phyloP scores from a whole-genome alignment of 805 yeast species.

The Candida boidinii region DNA sequence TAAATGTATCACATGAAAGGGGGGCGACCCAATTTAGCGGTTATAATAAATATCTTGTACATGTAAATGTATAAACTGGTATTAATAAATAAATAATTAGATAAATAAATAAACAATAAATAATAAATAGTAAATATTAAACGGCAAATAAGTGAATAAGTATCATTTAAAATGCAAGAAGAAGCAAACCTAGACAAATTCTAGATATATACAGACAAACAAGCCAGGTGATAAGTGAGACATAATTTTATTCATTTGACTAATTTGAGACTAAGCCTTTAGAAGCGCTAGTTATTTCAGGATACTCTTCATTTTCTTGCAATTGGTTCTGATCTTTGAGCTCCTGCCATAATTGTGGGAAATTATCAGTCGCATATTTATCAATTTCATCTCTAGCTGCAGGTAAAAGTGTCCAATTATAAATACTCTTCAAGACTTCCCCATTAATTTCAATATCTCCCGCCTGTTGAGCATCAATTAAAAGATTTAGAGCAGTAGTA shows the following conservation, averaged over 20 bases:
- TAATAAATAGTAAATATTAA: background rate
- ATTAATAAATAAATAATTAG: background rate
- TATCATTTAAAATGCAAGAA: background rate
- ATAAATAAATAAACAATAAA: constrained; percentile 4
- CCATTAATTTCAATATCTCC: constrained; percentile 33
- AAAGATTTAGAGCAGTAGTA: constrained; percentile 45
- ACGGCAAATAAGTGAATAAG: too few relatives aligned
- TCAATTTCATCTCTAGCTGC: constrained; percentile 26
- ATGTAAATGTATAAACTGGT: constrained; percentile 1
- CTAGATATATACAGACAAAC: too few relatives aligned
- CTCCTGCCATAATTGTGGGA: constrained; percentile 29
- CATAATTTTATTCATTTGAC: too few relatives aligned
- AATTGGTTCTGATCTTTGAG: constrained; percentile 24
- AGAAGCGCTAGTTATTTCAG: too few relatives aligned
- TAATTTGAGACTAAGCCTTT: too few relatives aligned
- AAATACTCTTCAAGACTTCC: constrained; percentile 37
- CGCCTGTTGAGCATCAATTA: constrained; percentile 37
- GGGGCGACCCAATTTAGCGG: too few relatives aligned
- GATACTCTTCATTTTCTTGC: constrained; percentile 22
- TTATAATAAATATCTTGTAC: too few relatives aligned
- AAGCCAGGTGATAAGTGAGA: too few relatives aligned
- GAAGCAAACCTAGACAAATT: too few relatives aligned
- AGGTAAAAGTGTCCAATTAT: constrained; percentile 34
- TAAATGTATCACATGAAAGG: too few relatives aligned
- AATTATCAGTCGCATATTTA: constrained; percentile 29